Evolutionary conservation across 75 land plant species (phyloP), one percentile per base, ranked within the genome.

Genomic region (Pinus taeda): DNA sequence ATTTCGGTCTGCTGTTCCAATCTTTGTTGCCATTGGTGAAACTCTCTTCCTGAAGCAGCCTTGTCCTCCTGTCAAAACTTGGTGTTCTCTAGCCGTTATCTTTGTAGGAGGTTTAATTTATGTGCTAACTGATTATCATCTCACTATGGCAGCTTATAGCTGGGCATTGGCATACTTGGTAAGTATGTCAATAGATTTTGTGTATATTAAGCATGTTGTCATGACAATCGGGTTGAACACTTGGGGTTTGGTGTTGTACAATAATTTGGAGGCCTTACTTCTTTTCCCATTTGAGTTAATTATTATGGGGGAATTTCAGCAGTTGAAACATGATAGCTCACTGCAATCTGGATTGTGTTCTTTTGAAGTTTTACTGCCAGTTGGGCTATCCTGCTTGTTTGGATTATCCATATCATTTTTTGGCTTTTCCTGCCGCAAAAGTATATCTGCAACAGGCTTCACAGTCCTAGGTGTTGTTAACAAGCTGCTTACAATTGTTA

Each of bases 211-310:
- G 66, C 87, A 85, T 57, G 79, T 85, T 53, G 87, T 85, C 37
- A 85, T 85, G 87, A 85, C 87, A 45, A 75, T 85, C 4, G 85
- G 87, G 24, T 69, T 85, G 59, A 79, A 83, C 75, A 85, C 87
- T 22, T 85, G 87, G 87, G 87, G 87, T 24, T 59, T 85, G 56
- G 87, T 85, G n/a, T 76, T 85, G 60, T 85, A 85, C 85, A 85
- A 85, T 76, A 85, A 85, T 71, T 73, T 85, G 58, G 87, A 85
- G 80, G 87, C 87, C n/a, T 77, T 85, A 61, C 81, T 85, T 45
- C 86, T 85, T 61, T 85, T 83, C 49, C 87, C 87, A 49, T 57
- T 85, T 49, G 87, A 85, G 76, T 85, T 85, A n/a, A 60, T 85
- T 6, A 59, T 85, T 15, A 85, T 81, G 79, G 87, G 87, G 6